phyloP scores from a whole-genome alignment of 148 eudicot genomes.

The Persicaria tinctoria region DNA sequence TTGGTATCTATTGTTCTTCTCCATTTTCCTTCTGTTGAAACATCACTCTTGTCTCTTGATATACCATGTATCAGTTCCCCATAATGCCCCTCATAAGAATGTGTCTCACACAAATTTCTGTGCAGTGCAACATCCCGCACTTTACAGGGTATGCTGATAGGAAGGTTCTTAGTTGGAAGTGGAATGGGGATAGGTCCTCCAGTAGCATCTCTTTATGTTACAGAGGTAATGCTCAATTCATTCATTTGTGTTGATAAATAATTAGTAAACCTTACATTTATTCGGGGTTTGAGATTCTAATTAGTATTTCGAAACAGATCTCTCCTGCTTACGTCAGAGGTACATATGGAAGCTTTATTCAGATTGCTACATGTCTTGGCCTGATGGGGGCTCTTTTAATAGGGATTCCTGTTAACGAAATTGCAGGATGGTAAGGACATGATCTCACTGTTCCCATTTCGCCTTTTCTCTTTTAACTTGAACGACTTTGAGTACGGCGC shows the following conservation, averaged over 20 bases:
- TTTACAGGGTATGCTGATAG: conserved; percentile 79
- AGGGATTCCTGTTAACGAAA: conserved; percentile 76
- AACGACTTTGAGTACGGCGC: background rate
- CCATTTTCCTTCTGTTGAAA: background rate
- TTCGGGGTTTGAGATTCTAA: conserved; percentile 4
- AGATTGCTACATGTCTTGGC: conserved; percentile 88
- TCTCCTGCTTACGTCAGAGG: conserved; percentile 96
- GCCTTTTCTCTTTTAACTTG: background rate
- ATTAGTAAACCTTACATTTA: background rate
- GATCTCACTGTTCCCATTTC: conserved; percentile 2
- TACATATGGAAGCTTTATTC: conserved; percentile 95
- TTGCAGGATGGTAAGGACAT: conserved; percentile 55
- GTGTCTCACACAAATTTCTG: background rate
- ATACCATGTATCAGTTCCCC: background rate
- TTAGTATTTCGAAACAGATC: conserved; percentile 35
- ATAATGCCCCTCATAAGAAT: background rate
- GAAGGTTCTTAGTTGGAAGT: conserved; percentile 77
- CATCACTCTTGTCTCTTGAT: background rate
- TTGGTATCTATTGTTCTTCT: background rate
- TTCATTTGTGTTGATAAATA: background rate
- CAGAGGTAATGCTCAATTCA: conserved; percentile 49
- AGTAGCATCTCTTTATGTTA: conserved; percentile 81
- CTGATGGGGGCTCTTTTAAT: conserved; percentile 60
- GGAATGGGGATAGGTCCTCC: conserved; percentile 94
- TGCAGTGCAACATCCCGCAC: conserved; percentile 68